Evolutionary conservation across 768 basidiomycete species (phyloP).

Genomic region (Tulasnella calospora): DNA sequence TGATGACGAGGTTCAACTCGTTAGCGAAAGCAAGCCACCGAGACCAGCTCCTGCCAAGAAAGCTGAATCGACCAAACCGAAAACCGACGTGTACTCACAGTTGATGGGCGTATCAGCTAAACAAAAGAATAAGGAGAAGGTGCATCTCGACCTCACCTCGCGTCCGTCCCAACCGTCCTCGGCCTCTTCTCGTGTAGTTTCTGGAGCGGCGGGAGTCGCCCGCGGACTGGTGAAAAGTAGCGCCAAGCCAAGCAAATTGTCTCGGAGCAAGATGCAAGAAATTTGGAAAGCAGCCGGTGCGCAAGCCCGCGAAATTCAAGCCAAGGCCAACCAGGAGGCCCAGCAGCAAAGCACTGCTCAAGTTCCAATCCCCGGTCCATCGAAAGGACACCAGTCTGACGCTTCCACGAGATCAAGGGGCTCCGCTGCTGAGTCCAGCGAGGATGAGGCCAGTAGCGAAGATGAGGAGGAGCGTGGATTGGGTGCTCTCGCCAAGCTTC

Average conservation of each 20-base stretch:
- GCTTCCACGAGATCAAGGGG: background rate
- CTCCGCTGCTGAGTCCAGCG: constrained; percentile 30
- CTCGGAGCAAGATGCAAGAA: constrained; percentile 19
- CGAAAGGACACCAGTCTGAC: background rate
- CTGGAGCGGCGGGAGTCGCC: background rate
- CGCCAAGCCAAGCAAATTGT: background rate
- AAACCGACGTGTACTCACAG: background rate
- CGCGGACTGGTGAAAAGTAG: background rate
- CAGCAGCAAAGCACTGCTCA: background rate
- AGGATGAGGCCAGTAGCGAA: constrained; percentile 38
- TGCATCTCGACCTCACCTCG: background rate
- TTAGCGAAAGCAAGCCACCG: constrained; percentile 31
- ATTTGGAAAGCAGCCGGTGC: background rate
- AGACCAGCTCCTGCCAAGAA: constrained; percentile 11
- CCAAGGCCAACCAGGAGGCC: background rate
- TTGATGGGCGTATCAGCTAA: background rate
- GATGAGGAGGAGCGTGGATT: constrained; percentile 36
- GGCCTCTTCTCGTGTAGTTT: background rate
- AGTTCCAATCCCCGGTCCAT: background rate
- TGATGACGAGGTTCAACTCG: constrained; percentile 56
- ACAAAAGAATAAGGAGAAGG: background rate
- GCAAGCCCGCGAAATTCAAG: background rate
- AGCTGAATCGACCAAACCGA: constrained; percentile 9
- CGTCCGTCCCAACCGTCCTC: background rate
- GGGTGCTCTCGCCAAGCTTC: constrained; percentile 53